Base-by-base conservation (phyloP, 2,329 filamentous ascomycete genomes). In the Colletotrichum lentis region DNA sequence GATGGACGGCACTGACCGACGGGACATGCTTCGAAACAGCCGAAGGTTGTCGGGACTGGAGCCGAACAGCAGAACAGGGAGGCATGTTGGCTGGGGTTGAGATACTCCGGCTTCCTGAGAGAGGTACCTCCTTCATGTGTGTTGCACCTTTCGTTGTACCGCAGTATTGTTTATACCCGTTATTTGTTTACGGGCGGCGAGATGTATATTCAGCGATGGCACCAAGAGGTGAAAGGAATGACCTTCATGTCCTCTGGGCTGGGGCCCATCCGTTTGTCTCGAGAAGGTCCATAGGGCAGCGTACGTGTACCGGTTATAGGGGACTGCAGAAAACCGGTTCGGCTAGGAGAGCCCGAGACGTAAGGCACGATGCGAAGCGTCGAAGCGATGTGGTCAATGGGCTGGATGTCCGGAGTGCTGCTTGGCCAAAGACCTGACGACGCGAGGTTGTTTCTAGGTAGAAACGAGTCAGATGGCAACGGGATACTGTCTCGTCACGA, bases 381-480 rank as follows among this genome's bases (percentile, higher is more conserved):
- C 12, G 50, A 57, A 20, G 16, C 16, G 37, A 10, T 18, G 22
- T 27, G 5, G n/a, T 35, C 27, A 37, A 46, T 27, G 14, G 11
- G 31, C 20, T 31, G 35, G 18, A 43, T 16, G 14, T 4, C 16
- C 22, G 57, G 3, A 31, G 27, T 47, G 7, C 27, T 56, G 31
- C 31, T 41, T 35, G 43, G 7, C 11, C 31, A 50, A 44, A 20
- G n/a, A 62, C 31, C 8, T 31, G 60, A 11, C 20, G 18, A 27
- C 37, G 31, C 10, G 24, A 44, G 16, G 22, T 47, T 35, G 44
- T 31, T 6, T 57, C 14, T 63, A 10, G 12, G 27, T 24, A 18
- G 14, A 10, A 47, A 16, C 43, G 39, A 31, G 27, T 52, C 62
- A 52, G 24, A 59, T 52, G 54, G 35, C 41, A 46, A 43, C 20